Evolutionary conservation across 129 eudicot genomes (phyloP), one percentile per base, ranked within the genome.

Genomic region (Artemisia annua): DNA sequence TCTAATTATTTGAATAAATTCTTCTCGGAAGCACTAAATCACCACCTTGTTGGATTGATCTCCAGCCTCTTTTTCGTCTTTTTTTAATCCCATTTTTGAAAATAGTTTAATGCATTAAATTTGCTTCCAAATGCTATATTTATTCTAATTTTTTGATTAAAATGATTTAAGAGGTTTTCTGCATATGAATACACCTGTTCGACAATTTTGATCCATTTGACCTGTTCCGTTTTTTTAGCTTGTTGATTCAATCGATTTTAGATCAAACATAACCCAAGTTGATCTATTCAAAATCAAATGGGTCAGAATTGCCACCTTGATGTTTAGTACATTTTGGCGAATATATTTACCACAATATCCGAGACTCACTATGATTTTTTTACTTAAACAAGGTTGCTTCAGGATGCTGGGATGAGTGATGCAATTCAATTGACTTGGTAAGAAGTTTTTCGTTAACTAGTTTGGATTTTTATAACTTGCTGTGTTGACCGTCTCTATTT

Each of bases 321-420:
- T 39, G 9, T 7, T 39, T 39, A 39, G 57, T 20, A 3, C 18
- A 52, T 16, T 16, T 52, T 13, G 18, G 57, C 6, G 16, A 18
- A 61, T 13, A 54, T 54, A 32, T 5, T 52, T 52, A 10, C 26
- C n/a, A 30, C 54, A 49, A 68, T 35, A 24, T 26, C 48, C 4
- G 10, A 48, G 55, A 43, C 67, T 60, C 24, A 30, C 46, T 51
- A 39, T 69, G 64, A 22, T 60, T 60, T 51, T 64, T 7, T 70
- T 65, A 52, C 11, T 39, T 78, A 71, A 71, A 71, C 80, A 90
- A 39, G 98, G 86, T 80, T 87, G 77, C 88, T 94, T 74, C 91
- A 86, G 63, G 98, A 94, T 81, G 96, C 97, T 70, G 97, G 97
- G 55, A 94, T 90, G 97, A 86, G 73, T 70, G 98, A 94, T 73